A percentile compares a stretch with the other conserved stretches of the same genome.
Conservation (phyloP, 2,329 filamentous ascomycete species). For the Mycosphaerella sp. region DNA sequence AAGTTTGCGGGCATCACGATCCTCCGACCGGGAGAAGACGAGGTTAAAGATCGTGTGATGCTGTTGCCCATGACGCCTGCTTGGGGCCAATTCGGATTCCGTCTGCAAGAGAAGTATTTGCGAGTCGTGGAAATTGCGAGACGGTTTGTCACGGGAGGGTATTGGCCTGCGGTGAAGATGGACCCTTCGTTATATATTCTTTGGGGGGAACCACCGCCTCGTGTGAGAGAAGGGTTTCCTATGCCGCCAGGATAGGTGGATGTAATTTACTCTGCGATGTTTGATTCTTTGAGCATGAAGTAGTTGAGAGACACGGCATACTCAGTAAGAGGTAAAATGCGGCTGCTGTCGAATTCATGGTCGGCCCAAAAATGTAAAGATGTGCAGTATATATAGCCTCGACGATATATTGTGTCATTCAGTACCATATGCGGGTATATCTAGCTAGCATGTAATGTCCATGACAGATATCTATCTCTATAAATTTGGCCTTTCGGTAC, state of each 20-base stretch:
- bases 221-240: neutral
- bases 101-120: constrained; percentile 17
- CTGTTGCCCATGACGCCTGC: constrained; percentile 20
- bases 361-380: too few relatives aligned
- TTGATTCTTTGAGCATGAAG: too few relatives aligned
- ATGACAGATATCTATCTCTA: neutral
- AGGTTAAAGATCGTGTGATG: constrained; percentile 18
- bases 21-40: constrained; percentile 30
- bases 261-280: too few relatives aligned
- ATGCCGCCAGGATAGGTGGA: neutral
- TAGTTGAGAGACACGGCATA: too few relatives aligned
- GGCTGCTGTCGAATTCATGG: too few relatives aligned
- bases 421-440: neutral
- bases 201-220: neutral
- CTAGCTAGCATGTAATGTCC: neutral
- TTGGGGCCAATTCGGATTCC: constrained; percentile 8
- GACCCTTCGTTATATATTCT: constrained; percentile 23
- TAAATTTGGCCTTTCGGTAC: neutral
- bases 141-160: constrained; percentile 41
- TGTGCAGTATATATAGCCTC: too few relatives aligned
- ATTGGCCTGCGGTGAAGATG: constrained; percentile 51
- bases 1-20: constrained; percentile 48
- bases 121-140: constrained; percentile 12
- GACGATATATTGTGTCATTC: neutral
- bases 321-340: too few relatives aligned